Conservation (phyloP, 768 basidiomycete species). For the Tremella mesenterica region DNA sequence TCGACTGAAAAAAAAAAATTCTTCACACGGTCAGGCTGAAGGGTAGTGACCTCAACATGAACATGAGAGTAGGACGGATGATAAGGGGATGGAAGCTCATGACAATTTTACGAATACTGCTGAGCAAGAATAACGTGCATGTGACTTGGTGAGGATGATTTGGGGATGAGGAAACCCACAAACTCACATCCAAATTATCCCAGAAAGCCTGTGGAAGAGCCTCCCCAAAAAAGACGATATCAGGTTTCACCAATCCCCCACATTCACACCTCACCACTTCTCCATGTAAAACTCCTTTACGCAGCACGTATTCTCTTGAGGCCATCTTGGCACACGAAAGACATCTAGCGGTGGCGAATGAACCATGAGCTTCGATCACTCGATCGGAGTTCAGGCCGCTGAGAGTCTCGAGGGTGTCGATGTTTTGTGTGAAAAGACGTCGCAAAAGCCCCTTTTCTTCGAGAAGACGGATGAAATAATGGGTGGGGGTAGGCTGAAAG, state of each 20-base stretch:
- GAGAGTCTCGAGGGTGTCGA: constrained; percentile 79
- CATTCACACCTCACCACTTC: constrained; percentile 59
- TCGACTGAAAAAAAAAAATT: too few species aligned
- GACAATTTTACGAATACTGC: too few species aligned
- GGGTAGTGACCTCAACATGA: too few species aligned
- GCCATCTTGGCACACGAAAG: constrained; percentile 60
- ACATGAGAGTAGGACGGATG: too few species aligned
- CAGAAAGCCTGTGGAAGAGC: constrained; percentile 64
- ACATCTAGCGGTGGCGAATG: constrained; percentile 79
- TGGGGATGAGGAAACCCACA: background rate
- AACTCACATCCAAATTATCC: constrained; percentile 47
- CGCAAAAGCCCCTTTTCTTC: constrained; percentile 60
- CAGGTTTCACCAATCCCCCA: constrained; percentile 74
- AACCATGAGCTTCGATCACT: constrained; percentile 92
- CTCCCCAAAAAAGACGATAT: constrained; percentile 84
- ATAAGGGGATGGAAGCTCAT: too few species aligned
- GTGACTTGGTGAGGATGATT: background rate
- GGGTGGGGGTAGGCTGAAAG: constrained; percentile 74
- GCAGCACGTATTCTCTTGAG: constrained; percentile 59
- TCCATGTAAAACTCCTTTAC: constrained; percentile 54
- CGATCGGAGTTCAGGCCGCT: constrained; percentile 65
- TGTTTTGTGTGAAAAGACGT: constrained; percentile 45
- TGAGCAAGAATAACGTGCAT: too few species aligned
- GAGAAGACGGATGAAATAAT: constrained; percentile 80
- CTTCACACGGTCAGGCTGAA: too few species aligned